phyloP scores from a whole-genome alignment of 441 rosid genomes.

The Theobroma grandiflorum region DNA sequence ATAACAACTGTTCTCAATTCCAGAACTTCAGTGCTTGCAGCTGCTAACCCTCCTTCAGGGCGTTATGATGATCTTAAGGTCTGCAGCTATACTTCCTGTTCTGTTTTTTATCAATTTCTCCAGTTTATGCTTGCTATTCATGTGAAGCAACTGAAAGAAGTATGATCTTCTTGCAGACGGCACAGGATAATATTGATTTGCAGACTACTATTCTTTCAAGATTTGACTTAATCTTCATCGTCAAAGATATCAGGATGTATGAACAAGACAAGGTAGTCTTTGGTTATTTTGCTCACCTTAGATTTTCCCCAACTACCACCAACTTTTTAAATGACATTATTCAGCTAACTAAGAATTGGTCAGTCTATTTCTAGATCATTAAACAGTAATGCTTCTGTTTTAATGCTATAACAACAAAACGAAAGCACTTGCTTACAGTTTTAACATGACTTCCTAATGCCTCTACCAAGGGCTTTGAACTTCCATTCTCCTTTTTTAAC shows the following conservation, averaged over 20 bases:
- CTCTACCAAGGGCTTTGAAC: background rate
- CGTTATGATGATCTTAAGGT: constrained; percentile 99
- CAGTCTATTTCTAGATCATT: background rate
- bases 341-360: background rate
- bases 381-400: constrained; percentile 10
- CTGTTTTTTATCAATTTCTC: constrained; percentile 12
- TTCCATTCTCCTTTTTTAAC: constrained; percentile 36
- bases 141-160: constrained; percentile 21
- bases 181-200: constrained; percentile 96
- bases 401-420: background rate
- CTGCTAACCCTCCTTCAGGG: constrained; percentile 98
- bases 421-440: background rate
- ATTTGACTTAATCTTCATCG: constrained; percentile 95
- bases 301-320: background rate
- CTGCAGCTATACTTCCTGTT: constrained; percentile 18
- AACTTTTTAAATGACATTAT: background rate
- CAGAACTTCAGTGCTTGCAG: constrained; percentile 97
- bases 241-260: constrained; percentile 88
- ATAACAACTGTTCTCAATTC: constrained; percentile 97
- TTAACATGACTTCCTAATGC: background rate
- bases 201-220: constrained; percentile 97
- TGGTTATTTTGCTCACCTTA: background rate
- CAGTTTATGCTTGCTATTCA: constrained; percentile 23
- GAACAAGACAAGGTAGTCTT: constrained; percentile 81
- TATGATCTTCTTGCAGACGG: constrained; percentile 62